Percentiles rank a stretch among this genome's conserved stretches.
These are phyloP conservation scores for Trichothecium roseum DNA, from an alignment of 2,329 filamentous ascomycete genomes.

Conservation along the genomic window DNA sequence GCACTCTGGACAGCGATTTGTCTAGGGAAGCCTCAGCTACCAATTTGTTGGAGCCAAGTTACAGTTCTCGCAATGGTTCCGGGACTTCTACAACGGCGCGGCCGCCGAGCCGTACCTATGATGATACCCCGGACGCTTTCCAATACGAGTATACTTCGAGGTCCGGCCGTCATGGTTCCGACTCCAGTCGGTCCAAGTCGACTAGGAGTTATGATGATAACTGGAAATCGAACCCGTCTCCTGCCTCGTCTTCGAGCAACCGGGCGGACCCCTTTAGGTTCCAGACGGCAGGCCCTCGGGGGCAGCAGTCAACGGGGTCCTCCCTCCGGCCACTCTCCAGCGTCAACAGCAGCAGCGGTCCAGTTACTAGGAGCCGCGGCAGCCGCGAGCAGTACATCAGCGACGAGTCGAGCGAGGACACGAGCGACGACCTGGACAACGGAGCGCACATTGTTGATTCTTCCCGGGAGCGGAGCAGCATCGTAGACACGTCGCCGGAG, in stretches of 20 bases:
- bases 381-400: constrained; percentile 19
- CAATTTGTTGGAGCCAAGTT: constrained; percentile 21
- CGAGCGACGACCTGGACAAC: constrained; percentile 24
- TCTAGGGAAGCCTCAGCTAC: constrained; percentile 27
- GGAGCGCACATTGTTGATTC: constrained; percentile 22
- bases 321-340: constrained; percentile 3
- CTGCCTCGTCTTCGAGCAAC: constrained; percentile 15
- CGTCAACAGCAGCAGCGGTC: constrained; percentile 15
- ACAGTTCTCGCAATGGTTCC: constrained; percentile 30
- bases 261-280: constrained; percentile 40
- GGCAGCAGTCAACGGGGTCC: constrained; percentile 20
- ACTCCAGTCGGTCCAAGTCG: constrained; percentile 24
- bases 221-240: constrained; percentile 19
- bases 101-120: constrained; percentile 19
- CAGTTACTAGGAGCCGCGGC: constrained; percentile 16
- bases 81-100: constrained; percentile 29
- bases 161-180: constrained; percentile 32
- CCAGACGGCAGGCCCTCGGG: constrained; percentile 34
- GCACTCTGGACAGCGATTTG: constrained; percentile 20
- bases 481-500: constrained; percentile 25
- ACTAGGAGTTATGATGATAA: constrained; percentile 16
- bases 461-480: constrained; percentile 20
- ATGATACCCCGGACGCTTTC: constrained; percentile 31
- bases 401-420: constrained; percentile 19
- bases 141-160: constrained; percentile 29